Percentiles rank a stretch among this genome's conserved stretches.
These are phyloP conservation scores for Malassezia sympodialis DNA, from an alignment of 1,284 basidiomycete species.

Conservation along the genomic window DNA sequence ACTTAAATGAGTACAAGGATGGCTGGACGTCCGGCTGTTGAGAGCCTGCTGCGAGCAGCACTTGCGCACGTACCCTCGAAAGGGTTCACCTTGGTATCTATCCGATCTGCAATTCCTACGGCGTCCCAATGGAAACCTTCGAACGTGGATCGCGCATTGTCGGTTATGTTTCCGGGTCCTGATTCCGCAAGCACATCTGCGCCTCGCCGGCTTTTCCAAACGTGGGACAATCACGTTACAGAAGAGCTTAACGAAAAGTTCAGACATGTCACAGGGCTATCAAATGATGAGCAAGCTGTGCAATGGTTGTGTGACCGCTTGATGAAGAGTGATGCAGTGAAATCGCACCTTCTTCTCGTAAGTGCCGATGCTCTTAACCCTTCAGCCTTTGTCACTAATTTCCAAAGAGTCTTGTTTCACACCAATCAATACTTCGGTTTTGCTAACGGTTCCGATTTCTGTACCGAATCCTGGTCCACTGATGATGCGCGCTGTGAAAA, in stretches of 20 bases:
- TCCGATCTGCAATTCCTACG: not conserved
- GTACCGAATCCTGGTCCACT: slow-evolving; percentile 8
- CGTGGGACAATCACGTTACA: slow-evolving; percentile 6
- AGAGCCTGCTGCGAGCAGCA: not conserved
- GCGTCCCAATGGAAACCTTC: not conserved
- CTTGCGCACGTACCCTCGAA: slow-evolving; percentile 3
- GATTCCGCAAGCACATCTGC: slow-evolving; percentile 10
- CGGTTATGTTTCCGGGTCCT: slow-evolving; percentile 11
- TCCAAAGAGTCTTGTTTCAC: not conserved
- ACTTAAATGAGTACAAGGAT: not conserved
- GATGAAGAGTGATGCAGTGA: not conserved
- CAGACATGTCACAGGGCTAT: not conserved
- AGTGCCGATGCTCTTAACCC: not conserved
- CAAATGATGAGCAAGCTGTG: not conserved
- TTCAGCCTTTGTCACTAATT: not conserved
- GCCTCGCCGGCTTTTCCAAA: slow-evolving; percentile 10
- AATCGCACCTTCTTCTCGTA: slow-evolving; percentile 10
- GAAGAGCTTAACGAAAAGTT: not conserved
- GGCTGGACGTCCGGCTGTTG: slow-evolving; percentile 1
- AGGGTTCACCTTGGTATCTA: slow-evolving; percentile 8
- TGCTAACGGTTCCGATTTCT: not conserved
- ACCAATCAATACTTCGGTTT: not conserved
- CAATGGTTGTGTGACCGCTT: slow-evolving; percentile 7
- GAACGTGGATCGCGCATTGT: slow-evolving; percentile 7
- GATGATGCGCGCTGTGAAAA: not conserved